Percentiles rank a stretch among this genome's conserved stretches.
Evolutionary conservation across 352 stramenopile genomes (phyloP).

Genomic region (Phytophthora litchii): DNA sequence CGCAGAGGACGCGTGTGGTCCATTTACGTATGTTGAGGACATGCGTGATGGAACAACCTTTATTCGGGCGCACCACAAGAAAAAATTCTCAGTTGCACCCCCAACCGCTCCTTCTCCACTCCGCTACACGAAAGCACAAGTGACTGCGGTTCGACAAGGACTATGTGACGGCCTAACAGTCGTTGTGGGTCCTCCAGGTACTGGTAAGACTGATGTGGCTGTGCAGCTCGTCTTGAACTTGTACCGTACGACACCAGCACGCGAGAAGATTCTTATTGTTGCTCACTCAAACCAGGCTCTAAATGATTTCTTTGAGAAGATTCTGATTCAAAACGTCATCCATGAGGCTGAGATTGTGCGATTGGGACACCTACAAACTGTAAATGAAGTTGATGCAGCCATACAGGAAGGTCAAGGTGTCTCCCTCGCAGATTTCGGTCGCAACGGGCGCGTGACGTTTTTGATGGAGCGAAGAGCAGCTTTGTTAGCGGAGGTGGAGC

Average conservation of each 20-base stretch:
- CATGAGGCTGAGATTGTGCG: constrained; percentile 90
- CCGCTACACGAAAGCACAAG: constrained; percentile 93
- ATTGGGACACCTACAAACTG: constrained; percentile 63
- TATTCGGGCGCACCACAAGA: constrained; percentile 45
- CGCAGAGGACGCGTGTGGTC: constrained; percentile 39
- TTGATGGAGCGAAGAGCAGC: constrained; percentile 65
- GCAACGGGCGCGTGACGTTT: constrained; percentile 91
- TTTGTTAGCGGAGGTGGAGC: constrained; percentile 93
- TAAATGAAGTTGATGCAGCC: constrained; percentile 3
- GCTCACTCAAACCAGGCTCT: constrained; percentile 95
- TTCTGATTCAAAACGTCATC: constrained; percentile 86
- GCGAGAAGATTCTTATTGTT: constrained; percentile 94
- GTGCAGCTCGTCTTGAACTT: constrained; percentile 95
- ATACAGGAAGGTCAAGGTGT: constrained; percentile 67
- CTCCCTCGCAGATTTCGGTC: constrained; percentile 94
- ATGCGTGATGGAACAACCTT: constrained; percentile 32
- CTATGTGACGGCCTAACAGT: constrained; percentile 94
- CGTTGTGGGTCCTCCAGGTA: constrained; percentile 93
- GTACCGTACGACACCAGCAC: constrained; percentile 77
- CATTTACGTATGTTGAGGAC: constrained; percentile 62
- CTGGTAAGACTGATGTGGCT: constrained; percentile 95
- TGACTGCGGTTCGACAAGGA: constrained; percentile 92
- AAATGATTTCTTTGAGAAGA: constrained; percentile 95
- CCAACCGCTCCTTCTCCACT: constrained; percentile 28
- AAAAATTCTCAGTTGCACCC: constrained; percentile 7